Base-by-base conservation (phyloP, 306 rosid species). In the Cucurbita maxima region DNA sequence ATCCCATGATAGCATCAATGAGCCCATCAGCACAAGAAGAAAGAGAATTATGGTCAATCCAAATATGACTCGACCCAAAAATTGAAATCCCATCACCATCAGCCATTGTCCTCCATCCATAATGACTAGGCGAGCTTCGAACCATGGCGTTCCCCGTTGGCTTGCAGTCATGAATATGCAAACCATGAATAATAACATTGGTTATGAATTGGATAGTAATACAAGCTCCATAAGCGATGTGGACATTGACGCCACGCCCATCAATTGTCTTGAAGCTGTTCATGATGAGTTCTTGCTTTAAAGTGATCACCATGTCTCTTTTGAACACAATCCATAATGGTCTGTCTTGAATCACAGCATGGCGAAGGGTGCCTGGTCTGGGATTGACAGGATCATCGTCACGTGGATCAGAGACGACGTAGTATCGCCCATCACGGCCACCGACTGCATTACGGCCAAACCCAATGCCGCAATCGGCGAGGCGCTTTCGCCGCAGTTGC, bases 231-330 rank as follows among this genome's bases (percentile, higher is more conserved):
- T 84, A 76, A 2, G 99, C 99, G 72, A 94, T 89, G 78, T 94
- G 99, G 18, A 94, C 99, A 56, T 86, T 91, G 8, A 53, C 86
- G 10, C 99, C 99, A 8, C 99, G 89, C 1, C 76, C 99, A 53
- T 94, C 99, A 15, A 94, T 86, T 68, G 99, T 94, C 90, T 94
- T 94, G 62, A 94, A 94, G 84, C 99, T 94, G 82, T 94, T 94
- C 99, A 94, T 89, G 10, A 94, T 61, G 1, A 94, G 90, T 77
- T 94, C 99, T 71, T 94, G 97, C 77, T 91, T 91, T 1, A 94
- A 72, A 0, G 95, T 91, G 80, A 94, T 94, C 59, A 94, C 92
- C 99, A 94, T 94, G 84, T 94, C 99, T 10, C 96, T 60, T 79
- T 94, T 94, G 87, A 94, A 94, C 81, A 94, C 96, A 51, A 94